Base-by-base conservation (phyloP, 2,329 filamentous ascomycete species). In the Nectriaceae sp. region DNA sequence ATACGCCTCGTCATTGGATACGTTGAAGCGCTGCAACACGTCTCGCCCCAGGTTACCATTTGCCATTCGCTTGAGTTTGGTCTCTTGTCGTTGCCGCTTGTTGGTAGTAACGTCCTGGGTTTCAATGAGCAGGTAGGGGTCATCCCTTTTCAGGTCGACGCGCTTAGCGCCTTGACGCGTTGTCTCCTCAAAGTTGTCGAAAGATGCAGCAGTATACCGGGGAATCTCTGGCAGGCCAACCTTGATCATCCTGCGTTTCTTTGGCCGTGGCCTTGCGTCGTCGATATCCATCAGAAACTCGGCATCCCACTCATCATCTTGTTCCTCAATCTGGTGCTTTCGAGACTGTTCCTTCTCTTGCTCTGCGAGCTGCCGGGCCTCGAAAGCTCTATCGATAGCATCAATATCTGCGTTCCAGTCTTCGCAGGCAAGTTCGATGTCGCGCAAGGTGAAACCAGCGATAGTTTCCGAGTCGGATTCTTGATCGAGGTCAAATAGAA, bases 1-100 rank as follows among this genome's bases (percentile, higher is more conserved):
- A 67, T 99, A 99, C 2, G 92, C 92, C 50, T 94, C 88, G 63
- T 99, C 94, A 55, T 97, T 97, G 22, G 92, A 96, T 49, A 95
- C 89, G 65, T 97, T 97, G 77, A 96, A 99, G 36, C 93, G 86
- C 57, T 87, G 83, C 31, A 83, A 83, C 29, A 96, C 79, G 47
- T 89, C 85, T 46, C 87, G 88, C 3, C 85, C 84, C 36, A 90
- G 73, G 42, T 84, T 87, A 15, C 85, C 83, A 47, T 83, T 87
- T 6, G 81, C 83, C 75, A 84, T 85, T 53, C 80, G 85, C 69
- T 81, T 87, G 55, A 82, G 78, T 53, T 84, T 84, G 43, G 75
- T 72, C 48, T 81, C 75, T 13, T 74, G 60, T 37, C 77, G 78
- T 19, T 74, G 75, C 47, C 84, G 81, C 67, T 89, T 88, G 16